Percentiles rank a stretch among this genome's conserved stretches.
Evolutionary conservation across 2,329 filamentous ascomycete species (phyloP).

Genomic region (Trichoderma gracile): DNA sequence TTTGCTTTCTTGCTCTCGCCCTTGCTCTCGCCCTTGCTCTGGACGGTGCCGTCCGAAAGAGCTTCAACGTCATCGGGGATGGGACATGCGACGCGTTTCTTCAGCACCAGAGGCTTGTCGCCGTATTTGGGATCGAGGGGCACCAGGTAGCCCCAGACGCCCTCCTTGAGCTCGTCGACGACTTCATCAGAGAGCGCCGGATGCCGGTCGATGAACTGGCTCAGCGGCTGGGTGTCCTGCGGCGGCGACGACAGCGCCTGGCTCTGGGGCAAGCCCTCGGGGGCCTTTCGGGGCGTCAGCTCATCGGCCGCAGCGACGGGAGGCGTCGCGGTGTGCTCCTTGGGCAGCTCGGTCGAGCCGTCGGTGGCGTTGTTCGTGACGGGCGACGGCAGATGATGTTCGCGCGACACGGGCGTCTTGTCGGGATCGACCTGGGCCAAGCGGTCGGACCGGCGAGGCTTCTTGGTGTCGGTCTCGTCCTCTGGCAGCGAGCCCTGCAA

Average conservation of each 20-base stretch:
- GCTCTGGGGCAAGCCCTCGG: conserved; percentile 49
- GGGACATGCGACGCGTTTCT: conserved; percentile 70
- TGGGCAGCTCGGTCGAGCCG: conserved; percentile 56
- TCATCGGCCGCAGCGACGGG: conserved; percentile 61
- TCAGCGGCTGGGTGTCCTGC: conserved; percentile 60
- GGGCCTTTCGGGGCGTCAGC: conserved; percentile 51
- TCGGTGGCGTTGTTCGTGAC: conserved; percentile 59
- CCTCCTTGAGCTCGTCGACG: conserved; percentile 77
- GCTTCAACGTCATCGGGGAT: conserved; percentile 50
- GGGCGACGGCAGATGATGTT: conserved; percentile 77
- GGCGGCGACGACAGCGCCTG: conserved; percentile 61
- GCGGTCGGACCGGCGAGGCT: conserved; percentile 76
- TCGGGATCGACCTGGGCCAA: conserved; percentile 56
- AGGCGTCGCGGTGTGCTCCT: conserved; percentile 72
- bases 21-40: conserved; percentile 28
- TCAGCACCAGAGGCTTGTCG: conserved; percentile 69
- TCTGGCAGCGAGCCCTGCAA: conserved; percentile 65
- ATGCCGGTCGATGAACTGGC: conserved; percentile 74
- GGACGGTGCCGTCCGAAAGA: conserved; percentile 39
- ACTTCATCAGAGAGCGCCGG: conserved; percentile 76
- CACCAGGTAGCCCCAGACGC: conserved; percentile 94
- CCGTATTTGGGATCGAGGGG: conserved; percentile 72
- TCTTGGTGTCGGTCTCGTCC: conserved; percentile 70
- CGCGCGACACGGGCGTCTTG: conserved; percentile 62
- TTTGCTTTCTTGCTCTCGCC: conserved; percentile 41